Conservation (phyloP, 345 rosid genomes). For the Salix purpurea region DNA sequence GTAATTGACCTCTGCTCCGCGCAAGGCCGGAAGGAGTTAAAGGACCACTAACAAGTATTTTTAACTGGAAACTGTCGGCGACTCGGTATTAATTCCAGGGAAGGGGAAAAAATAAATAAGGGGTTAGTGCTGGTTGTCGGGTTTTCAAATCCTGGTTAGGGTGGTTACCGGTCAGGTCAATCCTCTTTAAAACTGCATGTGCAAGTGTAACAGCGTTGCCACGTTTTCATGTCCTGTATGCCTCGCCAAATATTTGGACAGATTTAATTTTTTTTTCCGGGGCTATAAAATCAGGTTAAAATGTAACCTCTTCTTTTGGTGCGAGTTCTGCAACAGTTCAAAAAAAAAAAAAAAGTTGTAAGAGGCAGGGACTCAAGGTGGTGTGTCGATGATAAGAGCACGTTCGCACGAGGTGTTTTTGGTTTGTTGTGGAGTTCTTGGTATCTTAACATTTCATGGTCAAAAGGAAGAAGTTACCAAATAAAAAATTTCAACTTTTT, state of each 20-base stretch:
- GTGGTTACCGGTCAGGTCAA: slow-evolving; percentile 25
- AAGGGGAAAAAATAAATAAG: slow-evolving; percentile 10
- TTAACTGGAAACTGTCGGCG: slow-evolving; percentile 48
- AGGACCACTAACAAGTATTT: not conserved
- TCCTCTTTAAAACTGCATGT: slow-evolving; percentile 9
- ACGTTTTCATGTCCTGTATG: not conserved
- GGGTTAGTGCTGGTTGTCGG: slow-evolving; percentile 29
- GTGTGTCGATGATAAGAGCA: no score
- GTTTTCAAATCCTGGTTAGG: slow-evolving; percentile 16
- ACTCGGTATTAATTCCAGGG: slow-evolving; percentile 9
- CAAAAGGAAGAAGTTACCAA: no score
- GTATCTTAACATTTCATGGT: no score
- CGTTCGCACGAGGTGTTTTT: no score
- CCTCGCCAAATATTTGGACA: not conserved
- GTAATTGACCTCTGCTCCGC: not conserved
- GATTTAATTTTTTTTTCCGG: no score
- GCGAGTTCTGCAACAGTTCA: no score
- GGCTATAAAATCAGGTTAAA: no score
- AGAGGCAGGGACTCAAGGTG: no score
- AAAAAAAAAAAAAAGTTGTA: no score
- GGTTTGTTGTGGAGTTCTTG: no score
- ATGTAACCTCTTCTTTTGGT: no score
- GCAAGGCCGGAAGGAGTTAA: not conserved
- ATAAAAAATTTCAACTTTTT: no score
- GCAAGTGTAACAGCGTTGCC: not conserved